Evolutionary conservation across 306 rosid species (phyloP).

Genomic region (Calophaca sinica): DNA sequence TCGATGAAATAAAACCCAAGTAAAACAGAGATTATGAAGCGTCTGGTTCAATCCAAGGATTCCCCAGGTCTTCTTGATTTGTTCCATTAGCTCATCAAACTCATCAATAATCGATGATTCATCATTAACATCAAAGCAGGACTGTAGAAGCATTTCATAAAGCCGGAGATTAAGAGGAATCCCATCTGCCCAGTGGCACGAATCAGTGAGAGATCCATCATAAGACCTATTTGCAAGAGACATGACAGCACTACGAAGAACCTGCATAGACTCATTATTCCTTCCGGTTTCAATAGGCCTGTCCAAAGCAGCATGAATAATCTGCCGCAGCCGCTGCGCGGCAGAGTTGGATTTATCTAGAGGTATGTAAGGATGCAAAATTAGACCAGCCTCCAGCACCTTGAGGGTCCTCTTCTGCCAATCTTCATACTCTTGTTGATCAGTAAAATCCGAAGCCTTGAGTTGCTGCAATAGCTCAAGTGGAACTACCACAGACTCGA

Average conservation of each 20-base stretch:
- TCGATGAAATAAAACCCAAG: constrained; percentile 96
- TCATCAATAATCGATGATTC: constrained; percentile 85
- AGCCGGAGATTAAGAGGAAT: constrained; percentile 89
- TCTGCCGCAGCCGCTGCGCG: constrained; percentile 80
- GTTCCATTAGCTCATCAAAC: constrained; percentile 94
- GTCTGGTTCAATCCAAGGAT: constrained; percentile 91
- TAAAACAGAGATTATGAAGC: constrained; percentile 88
- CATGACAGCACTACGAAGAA: constrained; percentile 90
- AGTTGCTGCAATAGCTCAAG: constrained; percentile 96
- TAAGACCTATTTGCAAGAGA: constrained; percentile 85
- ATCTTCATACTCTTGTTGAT: constrained; percentile 76
- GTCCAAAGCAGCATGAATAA: constrained; percentile 78
- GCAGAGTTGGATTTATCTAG: constrained; percentile 75
- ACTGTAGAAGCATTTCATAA: constrained; percentile 83
- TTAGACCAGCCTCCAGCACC: constrained; percentile 94
- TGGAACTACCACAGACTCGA: constrained; percentile 94
- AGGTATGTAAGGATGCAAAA: constrained; percentile 81
- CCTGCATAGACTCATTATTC: constrained; percentile 91
- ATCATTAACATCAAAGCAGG: constrained; percentile 83
- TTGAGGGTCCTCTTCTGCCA: constrained; percentile 91
- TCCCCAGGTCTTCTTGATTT: constrained; percentile 97
- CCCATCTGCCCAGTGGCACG: constrained; percentile 99
- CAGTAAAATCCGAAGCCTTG: constrained; percentile 84
- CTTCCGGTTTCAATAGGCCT: constrained; percentile 87
- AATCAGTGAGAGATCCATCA: constrained; percentile 77